Percentiles rank a stretch among this genome's conserved stretches.
Conservation (phyloP, 495 filamentous ascomycete genomes). For the Lasiosphaeria ovina region DNA sequence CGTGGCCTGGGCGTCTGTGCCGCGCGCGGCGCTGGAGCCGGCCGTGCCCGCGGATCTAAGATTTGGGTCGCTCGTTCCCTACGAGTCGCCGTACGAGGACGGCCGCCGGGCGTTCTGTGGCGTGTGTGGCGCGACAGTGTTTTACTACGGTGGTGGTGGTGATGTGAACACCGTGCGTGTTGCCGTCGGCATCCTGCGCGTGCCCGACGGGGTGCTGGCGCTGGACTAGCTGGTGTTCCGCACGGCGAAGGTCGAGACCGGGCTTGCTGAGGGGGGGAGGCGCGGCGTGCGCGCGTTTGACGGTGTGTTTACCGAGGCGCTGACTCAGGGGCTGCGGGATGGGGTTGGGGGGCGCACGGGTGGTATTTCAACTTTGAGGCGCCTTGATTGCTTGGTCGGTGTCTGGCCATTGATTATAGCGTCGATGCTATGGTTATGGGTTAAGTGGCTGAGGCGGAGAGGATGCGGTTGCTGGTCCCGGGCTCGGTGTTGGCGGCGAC, state of each 20-base stretch:
- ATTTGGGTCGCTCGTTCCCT: conserved; percentile 52
- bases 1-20: conserved; percentile 62
- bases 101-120: conserved; percentile 61
- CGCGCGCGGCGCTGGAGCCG: conserved; percentile 48
- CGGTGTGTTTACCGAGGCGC: conserved; percentile 21
- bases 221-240: conserved; percentile 42
- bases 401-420: too few species aligned
- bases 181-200: conserved; percentile 52
- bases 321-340: conserved; percentile 24
- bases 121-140: conserved; percentile 61
- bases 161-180: conserved; percentile 46
- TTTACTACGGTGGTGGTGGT: conserved; percentile 29
- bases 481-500: too few species aligned
- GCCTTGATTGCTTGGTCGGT: too few species aligned
- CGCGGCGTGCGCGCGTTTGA: conserved; percentile 23
- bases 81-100: conserved; percentile 46
- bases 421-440: too few species aligned
- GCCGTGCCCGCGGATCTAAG: conserved; percentile 38
- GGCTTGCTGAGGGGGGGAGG: conserved; percentile 6
- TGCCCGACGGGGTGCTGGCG: conserved; percentile 48
- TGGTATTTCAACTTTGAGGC: conserved; percentile 15
- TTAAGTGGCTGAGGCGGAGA: too few species aligned
- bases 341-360: conserved; percentile 22
- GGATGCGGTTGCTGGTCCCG: too few species aligned
- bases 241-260: conserved; percentile 20